phyloP scores from a whole-genome alignment of 495 filamentous ascomycete species.

The Aspergillus haitiensis region DNA sequence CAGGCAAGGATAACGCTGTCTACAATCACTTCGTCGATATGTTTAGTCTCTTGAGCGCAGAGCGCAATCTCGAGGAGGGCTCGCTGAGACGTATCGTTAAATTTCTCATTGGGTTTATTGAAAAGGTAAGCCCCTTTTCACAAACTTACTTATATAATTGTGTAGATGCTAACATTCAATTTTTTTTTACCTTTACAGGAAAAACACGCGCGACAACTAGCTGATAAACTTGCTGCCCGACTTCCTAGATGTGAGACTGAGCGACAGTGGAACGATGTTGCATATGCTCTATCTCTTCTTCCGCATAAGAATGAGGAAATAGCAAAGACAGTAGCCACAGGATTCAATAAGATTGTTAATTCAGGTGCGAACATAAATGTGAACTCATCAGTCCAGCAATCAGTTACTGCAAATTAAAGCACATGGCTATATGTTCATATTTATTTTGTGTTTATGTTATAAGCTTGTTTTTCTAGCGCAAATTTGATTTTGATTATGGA shows the following conservation, averaged over 20 bases:
- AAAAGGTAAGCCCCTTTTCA: conserved; percentile 69
- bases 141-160: neutral
- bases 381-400: too few species aligned
- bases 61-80: conserved; percentile 78
- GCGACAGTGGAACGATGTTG: conserved; percentile 95
- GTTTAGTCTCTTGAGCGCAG: conserved; percentile 88
- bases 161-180: conserved; percentile 13
- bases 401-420: conserved; percentile 13
- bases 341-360: conserved; percentile 78
- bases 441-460: neutral
- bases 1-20: conserved; percentile 97
- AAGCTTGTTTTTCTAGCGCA: too few species aligned
- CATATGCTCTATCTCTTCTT: conserved; percentile 82
- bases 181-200: conserved; percentile 56
- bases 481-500: too few species aligned
- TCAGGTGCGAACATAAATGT: conserved; percentile 42
- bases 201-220: conserved; percentile 95
- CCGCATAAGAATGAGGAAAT: conserved; percentile 99
- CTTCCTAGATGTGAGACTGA: conserved; percentile 86
- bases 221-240: conserved; percentile 87
- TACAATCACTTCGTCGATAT: conserved; percentile 99
- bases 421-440: conserved; percentile 23
- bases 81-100: conserved; percentile 80
- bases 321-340: conserved; percentile 73
- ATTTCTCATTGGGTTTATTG: conserved; percentile 92